Conservation (phyloP, 805 yeast genomes). For the Kazachstania psychrophila region DNA sequence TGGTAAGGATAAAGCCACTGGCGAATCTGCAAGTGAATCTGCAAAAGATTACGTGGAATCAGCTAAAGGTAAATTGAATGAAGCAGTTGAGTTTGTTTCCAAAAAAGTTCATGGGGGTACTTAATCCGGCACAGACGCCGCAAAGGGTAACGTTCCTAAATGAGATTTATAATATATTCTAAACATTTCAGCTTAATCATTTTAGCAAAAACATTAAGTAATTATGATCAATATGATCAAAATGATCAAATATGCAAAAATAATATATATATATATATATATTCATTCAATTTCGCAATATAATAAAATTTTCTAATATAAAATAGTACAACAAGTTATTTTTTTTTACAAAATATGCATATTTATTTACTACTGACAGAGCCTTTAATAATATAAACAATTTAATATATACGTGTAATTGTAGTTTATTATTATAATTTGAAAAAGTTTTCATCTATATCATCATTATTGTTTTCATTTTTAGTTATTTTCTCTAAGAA, state of each 20-base stretch:
- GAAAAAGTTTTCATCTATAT: constrained; percentile 4
- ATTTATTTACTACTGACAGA: too few relatives aligned
- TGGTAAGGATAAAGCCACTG: constrained; percentile 44
- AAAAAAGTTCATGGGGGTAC: constrained; percentile 45
- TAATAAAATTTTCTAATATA: constrained; percentile 4
- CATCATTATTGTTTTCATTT: constrained; percentile 2
- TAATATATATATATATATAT: too few relatives aligned
- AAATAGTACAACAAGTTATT: too few relatives aligned
- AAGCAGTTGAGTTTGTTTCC: constrained; percentile 39
- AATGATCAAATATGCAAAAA: too few relatives aligned
- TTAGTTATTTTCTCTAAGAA: constrained; percentile 7
- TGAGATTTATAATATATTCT: too few relatives aligned
- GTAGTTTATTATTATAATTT: neutral
- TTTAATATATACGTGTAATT: neutral
- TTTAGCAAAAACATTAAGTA: too few relatives aligned
- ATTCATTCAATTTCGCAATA: neutral
- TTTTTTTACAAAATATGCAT: neutral
- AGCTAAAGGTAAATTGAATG: constrained; percentile 44
- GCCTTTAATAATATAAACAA: too few relatives aligned
- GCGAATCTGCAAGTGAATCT: constrained; percentile 41
- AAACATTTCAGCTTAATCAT: too few relatives aligned
- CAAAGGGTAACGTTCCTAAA: too few relatives aligned
- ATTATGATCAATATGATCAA: too few relatives aligned
- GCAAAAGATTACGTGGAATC: constrained; percentile 50
- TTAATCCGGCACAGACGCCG: constrained; percentile 15